Evolutionary conservation across 148 eudicot genomes (phyloP).

Genomic region (Dysphania ambrosioides): DNA sequence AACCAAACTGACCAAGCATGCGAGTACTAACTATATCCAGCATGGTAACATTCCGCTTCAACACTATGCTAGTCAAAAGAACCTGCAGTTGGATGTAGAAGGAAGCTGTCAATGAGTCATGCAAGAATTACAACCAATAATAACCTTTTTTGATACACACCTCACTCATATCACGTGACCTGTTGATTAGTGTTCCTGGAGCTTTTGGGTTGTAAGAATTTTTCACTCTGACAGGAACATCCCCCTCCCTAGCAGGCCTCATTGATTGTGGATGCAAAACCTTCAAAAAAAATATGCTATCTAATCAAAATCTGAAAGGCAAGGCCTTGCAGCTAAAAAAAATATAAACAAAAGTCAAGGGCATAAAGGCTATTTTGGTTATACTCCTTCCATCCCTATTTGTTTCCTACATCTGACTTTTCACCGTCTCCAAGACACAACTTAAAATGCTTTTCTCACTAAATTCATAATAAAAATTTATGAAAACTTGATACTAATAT

Average conservation of each 20-base stretch:
- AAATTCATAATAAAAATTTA: no score
- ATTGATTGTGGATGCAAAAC: slow-evolving; percentile 98
- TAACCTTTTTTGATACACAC: slow-evolving; percentile 32
- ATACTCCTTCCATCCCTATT: no score
- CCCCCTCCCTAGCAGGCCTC: slow-evolving; percentile 95
- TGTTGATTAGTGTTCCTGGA: slow-evolving; percentile 87
- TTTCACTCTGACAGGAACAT: slow-evolving; percentile 93
- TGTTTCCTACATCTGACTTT: no score
- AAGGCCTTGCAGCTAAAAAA: not conserved
- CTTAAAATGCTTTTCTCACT: no score
- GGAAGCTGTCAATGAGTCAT: slow-evolving; percentile 6
- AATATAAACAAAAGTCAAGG: not conserved
- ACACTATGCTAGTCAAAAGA: slow-evolving; percentile 86
- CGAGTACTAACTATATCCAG: slow-evolving; percentile 95
- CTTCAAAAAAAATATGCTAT: slow-evolving; percentile 30
- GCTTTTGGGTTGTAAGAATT: slow-evolving; percentile 95
- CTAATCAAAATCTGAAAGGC: not conserved
- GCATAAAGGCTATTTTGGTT: not conserved
- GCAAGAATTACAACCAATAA: slow-evolving; percentile 6
- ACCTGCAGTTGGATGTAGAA: slow-evolving; percentile 46
- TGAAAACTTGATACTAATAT: no score
- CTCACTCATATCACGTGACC: slow-evolving; percentile 80
- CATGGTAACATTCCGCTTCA: slow-evolving; percentile 97
- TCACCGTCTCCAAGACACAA: no score
- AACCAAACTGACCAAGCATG: slow-evolving; percentile 96